Percentiles rank a stretch among this genome's conserved stretches.
Conservation (phyloP, 164 flowering plant genomes). For the Dillenia suffruticosa region DNA sequence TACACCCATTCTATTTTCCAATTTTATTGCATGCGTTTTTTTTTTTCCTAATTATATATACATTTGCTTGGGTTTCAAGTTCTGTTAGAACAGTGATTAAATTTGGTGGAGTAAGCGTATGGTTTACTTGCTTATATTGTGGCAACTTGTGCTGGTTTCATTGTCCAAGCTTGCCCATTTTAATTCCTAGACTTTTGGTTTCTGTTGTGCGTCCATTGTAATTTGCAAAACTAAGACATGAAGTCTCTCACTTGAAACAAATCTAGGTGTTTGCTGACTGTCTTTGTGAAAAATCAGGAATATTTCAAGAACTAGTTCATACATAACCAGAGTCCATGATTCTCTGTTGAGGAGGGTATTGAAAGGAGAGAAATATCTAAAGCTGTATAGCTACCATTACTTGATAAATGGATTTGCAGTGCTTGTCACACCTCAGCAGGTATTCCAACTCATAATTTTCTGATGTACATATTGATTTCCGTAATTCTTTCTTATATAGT, state of each 20-base stretch:
- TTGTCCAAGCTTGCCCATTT: not conserved
- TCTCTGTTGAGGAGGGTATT: conserved; percentile 63
- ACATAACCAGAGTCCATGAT: conserved; percentile 64
- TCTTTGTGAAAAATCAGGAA: conserved; percentile 34
- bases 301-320: conserved; percentile 47
- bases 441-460: conserved; percentile 15
- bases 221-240: no score
- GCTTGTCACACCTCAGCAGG: conserved; percentile 85
- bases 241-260: not conserved
- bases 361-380: conserved; percentile 82
- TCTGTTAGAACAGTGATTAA: not conserved
- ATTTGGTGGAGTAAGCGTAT: not conserved
- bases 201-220: not conserved
- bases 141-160: not conserved
- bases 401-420: conserved; percentile 96
- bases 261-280: not conserved
- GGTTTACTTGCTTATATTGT: not conserved
- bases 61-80: not conserved
- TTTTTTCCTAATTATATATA: conserved; percentile 1
- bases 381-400: conserved; percentile 90
- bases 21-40: not conserved
- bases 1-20: conserved; percentile 3
- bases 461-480: not conserved
- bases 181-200: not conserved
- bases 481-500: not conserved